Evolutionary conservation across 176 grass and related monocot species (phyloP).

Genomic region (Aegilops umbellulata): DNA sequence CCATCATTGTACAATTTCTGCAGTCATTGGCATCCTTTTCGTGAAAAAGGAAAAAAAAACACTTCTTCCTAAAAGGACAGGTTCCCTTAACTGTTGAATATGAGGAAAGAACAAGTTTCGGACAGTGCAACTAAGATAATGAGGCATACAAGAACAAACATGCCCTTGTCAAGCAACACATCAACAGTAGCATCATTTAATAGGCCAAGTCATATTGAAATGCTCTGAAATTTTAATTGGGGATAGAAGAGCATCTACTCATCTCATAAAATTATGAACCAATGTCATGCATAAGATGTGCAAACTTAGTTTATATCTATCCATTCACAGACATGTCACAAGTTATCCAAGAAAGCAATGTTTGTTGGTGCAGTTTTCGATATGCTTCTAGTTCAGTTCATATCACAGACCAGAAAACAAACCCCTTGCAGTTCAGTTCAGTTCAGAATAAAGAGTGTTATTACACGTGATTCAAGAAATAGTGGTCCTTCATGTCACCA

Average conservation of each 20-base stretch:
- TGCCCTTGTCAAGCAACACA: conserved; percentile 5
- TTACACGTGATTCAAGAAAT: no score
- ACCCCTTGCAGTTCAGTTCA: no score
- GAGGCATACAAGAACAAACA: conserved; percentile 27
- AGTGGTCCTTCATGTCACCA: no score
- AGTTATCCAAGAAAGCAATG: no score
- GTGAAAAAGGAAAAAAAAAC: not conserved
- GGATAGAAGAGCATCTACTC: conserved; percentile 1
- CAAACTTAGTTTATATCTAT: no score
- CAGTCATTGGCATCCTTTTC: conserved; percentile 12
- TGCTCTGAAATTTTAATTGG: not conserved
- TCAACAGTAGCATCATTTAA: conserved; percentile 16
- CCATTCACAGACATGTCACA: no score
- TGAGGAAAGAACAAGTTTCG: not conserved
- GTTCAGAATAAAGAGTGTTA: no score
- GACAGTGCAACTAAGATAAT: conserved; percentile 23
- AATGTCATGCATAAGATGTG: no score
- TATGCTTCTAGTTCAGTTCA: no score
- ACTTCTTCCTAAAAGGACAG: not conserved
- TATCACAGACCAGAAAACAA: no score
- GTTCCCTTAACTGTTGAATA: conserved; percentile 4
- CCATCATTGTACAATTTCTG: not conserved
- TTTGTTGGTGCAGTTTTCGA: no score
- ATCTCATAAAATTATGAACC: no score
- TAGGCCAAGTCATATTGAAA: not conserved